Evolutionary conservation across 192 early-diverging fungal species (phyloP).

Genomic region (Coemansia sp.): DNA sequence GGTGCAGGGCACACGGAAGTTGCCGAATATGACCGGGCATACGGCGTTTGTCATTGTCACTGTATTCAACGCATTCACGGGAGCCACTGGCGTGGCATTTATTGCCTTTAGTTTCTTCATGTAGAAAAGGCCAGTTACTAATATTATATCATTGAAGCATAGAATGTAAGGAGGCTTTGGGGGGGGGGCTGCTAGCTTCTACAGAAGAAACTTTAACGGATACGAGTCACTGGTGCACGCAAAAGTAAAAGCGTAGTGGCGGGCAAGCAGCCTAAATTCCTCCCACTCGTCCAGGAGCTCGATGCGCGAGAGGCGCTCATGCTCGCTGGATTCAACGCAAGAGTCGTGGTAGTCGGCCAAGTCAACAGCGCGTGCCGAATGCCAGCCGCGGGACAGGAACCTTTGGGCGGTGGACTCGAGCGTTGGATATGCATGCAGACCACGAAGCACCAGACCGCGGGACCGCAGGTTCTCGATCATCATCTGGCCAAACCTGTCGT

Average conservation of each 20-base stretch:
- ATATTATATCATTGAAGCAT: too few relatives aligned
- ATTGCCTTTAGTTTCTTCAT: neutral
- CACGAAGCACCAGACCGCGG: constrained; percentile 78
- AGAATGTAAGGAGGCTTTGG: too few relatives aligned
- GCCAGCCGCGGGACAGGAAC: constrained; percentile 69
- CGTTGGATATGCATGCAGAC: constrained; percentile 72
- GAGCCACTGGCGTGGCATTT: neutral
- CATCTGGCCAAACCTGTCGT: constrained; percentile 88
- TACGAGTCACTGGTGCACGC: constrained; percentile 46
- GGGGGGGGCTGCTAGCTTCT: too few relatives aligned
- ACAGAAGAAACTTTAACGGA: neutral
- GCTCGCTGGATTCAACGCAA: constrained; percentile 20
- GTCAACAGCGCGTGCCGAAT: constrained; percentile 59
- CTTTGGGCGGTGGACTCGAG: constrained; percentile 71
- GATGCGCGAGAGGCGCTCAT: constrained; percentile 64
- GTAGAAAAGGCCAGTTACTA: neutral
- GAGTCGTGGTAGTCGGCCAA: constrained; percentile 48
- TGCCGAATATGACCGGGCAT: neutral
- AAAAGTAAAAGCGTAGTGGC: constrained; percentile 87
- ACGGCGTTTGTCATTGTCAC: neutral
- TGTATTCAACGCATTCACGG: neutral
- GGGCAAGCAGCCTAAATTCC: constrained; percentile 80
- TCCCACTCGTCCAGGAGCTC: constrained; percentile 93
- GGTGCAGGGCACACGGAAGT: constrained; percentile 3
- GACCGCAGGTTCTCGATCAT: constrained; percentile 87